phyloP scores from a whole-genome alignment of 441 rosid genomes.

The Raphanus hybrid region DNA sequence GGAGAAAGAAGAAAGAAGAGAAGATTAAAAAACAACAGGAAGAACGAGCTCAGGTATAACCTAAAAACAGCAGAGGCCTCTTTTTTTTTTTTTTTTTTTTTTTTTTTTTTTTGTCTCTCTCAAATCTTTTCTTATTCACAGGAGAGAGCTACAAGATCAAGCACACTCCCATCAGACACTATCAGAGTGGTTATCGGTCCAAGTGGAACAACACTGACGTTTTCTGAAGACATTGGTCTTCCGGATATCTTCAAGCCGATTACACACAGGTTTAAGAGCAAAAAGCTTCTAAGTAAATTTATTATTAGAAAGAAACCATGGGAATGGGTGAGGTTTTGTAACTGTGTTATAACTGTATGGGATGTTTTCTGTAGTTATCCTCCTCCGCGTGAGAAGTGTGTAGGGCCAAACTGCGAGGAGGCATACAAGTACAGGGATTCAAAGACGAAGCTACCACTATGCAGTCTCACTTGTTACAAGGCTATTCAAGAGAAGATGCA shows the following conservation, averaged over 20 bases:
- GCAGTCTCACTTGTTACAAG: constrained; percentile 71
- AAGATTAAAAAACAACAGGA: constrained; percentile 64
- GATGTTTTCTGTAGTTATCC: constrained; percentile 57
- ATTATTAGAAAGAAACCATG: background rate
- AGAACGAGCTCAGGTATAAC: constrained; percentile 61
- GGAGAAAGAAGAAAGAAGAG: constrained; percentile 72
- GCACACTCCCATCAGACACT: constrained; percentile 1
- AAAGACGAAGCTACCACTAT: constrained; percentile 70
- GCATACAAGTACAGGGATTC: constrained; percentile 73
- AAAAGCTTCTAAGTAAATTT: background rate
- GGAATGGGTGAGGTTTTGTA: background rate
- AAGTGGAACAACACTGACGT: constrained; percentile 60
- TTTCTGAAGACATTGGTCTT: constrained; percentile 39
- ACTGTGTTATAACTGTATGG: background rate
- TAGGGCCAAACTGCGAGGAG: constrained; percentile 67
- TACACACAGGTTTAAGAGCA: background rate
- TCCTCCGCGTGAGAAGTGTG: constrained; percentile 72
- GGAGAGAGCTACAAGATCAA: constrained; percentile 36
- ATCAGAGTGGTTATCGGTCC: constrained; percentile 47
- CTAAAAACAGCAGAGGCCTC: background rate
- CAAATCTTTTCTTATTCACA: constrained; percentile 7
- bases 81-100: background rate
- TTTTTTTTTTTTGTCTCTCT: background rate
- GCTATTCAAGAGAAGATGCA: constrained; percentile 57
- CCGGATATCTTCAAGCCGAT: background rate